Evolutionary conservation across 2,329 filamentous ascomycete genomes (phyloP).

Genomic region (Phialophora verrucosa): DNA sequence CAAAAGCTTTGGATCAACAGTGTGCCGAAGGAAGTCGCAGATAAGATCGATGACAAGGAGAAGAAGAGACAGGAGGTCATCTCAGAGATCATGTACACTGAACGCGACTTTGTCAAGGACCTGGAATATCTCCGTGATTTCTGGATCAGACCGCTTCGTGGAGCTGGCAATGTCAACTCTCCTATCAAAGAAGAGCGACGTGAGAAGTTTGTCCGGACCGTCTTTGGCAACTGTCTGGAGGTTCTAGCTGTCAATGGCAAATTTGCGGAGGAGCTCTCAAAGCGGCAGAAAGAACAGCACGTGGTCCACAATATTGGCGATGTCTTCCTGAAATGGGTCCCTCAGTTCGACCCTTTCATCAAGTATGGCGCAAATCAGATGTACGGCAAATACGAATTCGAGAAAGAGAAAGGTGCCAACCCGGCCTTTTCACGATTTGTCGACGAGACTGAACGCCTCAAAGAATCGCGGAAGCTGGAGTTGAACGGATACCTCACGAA

Average conservation of each 20-base stretch:
- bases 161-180: constrained; percentile 67
- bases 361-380: constrained; percentile 94
- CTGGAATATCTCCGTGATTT: constrained; percentile 97
- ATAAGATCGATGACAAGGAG: constrained; percentile 85
- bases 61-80: constrained; percentile 99
- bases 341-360: constrained; percentile 94
- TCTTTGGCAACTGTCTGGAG: constrained; percentile 95
- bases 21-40: constrained; percentile 91
- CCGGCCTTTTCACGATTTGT: constrained; percentile 86
- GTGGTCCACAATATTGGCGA: constrained; percentile 91
- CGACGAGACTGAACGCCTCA: constrained; percentile 92
- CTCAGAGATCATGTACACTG: constrained; percentile 97
- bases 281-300: constrained; percentile 85
- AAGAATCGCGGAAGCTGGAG: constrained; percentile 95
- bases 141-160: constrained; percentile 92
- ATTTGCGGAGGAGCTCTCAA: constrained; percentile 85
- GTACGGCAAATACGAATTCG: constrained; percentile 97
- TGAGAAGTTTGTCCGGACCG: constrained; percentile 89
- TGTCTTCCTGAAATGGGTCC: constrained; percentile 90
- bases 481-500: constrained; percentile 98
- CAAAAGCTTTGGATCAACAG: constrained; percentile 99
- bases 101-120: constrained; percentile 98
- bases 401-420: constrained; percentile 90
- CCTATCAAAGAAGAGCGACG: constrained; percentile 87
- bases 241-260: constrained; percentile 90